Evolutionary conservation across 768 basidiomycete genomes (phyloP).

Genomic region (Albatrellus ellisii): DNA sequence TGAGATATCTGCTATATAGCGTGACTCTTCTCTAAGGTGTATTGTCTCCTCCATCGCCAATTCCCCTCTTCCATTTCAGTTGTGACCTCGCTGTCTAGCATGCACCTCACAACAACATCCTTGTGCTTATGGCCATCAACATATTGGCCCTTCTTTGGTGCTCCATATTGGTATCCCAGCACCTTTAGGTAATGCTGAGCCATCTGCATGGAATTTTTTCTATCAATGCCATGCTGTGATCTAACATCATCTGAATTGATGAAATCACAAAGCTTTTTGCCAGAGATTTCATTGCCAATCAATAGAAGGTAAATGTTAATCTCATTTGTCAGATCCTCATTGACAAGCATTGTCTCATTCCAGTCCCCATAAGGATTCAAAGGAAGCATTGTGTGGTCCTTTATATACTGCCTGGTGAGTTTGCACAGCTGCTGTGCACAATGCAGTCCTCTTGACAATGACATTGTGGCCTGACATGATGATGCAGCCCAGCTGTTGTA

Average conservation of each 20-base stretch:
- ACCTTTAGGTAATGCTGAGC: conserved; percentile 27
- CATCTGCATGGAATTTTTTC: conserved; percentile 17
- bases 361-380: conserved; percentile 14
- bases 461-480: too few relatives aligned
- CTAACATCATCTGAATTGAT: conserved; percentile 1
- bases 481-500: too few relatives aligned
- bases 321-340: conserved; percentile 10
- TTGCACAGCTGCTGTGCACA: too few relatives aligned
- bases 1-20: too few relatives aligned
- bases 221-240: conserved; percentile 10
- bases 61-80: too few relatives aligned
- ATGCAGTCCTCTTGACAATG: too few relatives aligned
- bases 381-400: conserved; percentile 15
- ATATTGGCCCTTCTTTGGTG: conserved; percentile 23
- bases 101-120: too few relatives aligned
- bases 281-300: conserved; percentile 11
- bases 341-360: conserved; percentile 10
- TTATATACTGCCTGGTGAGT: too few relatives aligned
- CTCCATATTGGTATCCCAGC: conserved; percentile 20
- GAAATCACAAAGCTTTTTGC: conserved; percentile 10
- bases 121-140: conserved; percentile 25
- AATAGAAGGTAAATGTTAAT: conserved; percentile 11
- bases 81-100: too few relatives aligned
- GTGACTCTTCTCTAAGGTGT: too few relatives aligned
- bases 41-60: too few relatives aligned